Percentiles rank a stretch among this genome's conserved stretches.
Evolutionary conservation across 495 filamentous ascomycete species (phyloP).

Genomic region (Cladorrhinum samala): DNA sequence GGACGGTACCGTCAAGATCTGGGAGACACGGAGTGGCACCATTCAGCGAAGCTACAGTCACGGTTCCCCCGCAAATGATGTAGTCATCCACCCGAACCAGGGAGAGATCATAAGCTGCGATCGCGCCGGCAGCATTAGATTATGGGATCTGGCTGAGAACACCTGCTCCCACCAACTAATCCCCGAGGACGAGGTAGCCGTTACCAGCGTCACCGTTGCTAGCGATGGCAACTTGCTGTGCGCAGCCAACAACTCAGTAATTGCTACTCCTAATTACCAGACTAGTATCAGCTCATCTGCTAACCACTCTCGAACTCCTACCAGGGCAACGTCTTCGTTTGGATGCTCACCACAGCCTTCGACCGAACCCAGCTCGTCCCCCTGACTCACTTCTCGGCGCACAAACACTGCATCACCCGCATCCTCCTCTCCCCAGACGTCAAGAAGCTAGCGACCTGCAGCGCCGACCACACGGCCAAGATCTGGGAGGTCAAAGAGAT

Average conservation of each 20-base stretch:
- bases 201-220: constrained; percentile 90
- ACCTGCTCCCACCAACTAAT: constrained; percentile 95
- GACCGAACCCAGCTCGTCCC: constrained; percentile 86
- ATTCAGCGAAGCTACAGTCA: constrained; percentile 92
- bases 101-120: constrained; percentile 96
- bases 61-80: constrained; percentile 82
- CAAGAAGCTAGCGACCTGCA: constrained; percentile 94
- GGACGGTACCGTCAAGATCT: constrained; percentile 96
- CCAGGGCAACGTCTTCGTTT: constrained; percentile 94
- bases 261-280: constrained; percentile 10
- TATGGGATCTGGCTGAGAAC: constrained; percentile 97
- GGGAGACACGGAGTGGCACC: constrained; percentile 85
- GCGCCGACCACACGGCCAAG: constrained; percentile 94
- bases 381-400: constrained; percentile 85
- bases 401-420: constrained; percentile 89
- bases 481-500: constrained; percentile 84
- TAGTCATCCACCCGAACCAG: constrained; percentile 97
- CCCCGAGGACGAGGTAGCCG: constrained; percentile 88
- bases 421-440: constrained; percentile 96
- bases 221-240: constrained; percentile 92
- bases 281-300: not conserved
- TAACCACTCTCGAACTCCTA: not conserved
- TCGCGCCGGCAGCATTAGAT: constrained; percentile 81
- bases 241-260: constrained; percentile 86
- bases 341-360: constrained; percentile 77